Conservation (phyloP, 2,329 filamentous ascomycete species). For the Phialophora chinensis region DNA sequence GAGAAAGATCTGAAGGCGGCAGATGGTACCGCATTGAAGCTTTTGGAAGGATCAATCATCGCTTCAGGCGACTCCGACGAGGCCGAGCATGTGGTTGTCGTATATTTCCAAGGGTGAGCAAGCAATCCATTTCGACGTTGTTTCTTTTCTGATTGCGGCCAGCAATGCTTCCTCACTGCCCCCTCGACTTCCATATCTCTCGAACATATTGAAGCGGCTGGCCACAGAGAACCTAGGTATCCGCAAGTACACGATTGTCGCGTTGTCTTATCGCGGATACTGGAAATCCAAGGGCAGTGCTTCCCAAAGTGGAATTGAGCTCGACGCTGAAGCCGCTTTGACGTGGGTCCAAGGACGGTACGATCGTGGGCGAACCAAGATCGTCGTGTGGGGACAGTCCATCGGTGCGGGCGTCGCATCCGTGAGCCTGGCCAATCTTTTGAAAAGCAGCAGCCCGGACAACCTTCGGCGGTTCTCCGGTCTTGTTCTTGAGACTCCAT, state of each 20-base stretch:
- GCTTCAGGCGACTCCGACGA: not conserved
- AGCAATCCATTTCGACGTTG: conserved; percentile 19
- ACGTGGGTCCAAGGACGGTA: conserved; percentile 63
- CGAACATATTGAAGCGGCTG: conserved; percentile 48
- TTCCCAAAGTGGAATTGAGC: conserved; percentile 71
- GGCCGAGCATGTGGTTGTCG: conserved; percentile 47
- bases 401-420: conserved; percentile 75
- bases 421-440: conserved; percentile 30
- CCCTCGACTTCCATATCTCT: conserved; percentile 55
- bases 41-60: conserved; percentile 57
- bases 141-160: conserved; percentile 8
- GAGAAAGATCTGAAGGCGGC: conserved; percentile 65
- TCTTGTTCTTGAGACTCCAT: conserved; percentile 77
- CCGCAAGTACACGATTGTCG: conserved; percentile 49
- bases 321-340: conserved; percentile 70
- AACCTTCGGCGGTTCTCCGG: conserved; percentile 45
- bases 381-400: conserved; percentile 78
- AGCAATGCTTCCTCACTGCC: conserved; percentile 55
- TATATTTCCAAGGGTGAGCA: conserved; percentile 57
- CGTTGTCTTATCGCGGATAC: conserved; percentile 70
- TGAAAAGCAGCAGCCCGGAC: conserved; percentile 26
- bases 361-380: conserved; percentile 35
- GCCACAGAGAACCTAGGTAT: conserved; percentile 26
- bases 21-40: conserved; percentile 69
- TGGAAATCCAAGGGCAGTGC: conserved; percentile 75